Evolutionary conservation across 257 asterid species (phyloP), one percentile per base, ranked within the genome.

Genomic region (Ballota nigra): DNA sequence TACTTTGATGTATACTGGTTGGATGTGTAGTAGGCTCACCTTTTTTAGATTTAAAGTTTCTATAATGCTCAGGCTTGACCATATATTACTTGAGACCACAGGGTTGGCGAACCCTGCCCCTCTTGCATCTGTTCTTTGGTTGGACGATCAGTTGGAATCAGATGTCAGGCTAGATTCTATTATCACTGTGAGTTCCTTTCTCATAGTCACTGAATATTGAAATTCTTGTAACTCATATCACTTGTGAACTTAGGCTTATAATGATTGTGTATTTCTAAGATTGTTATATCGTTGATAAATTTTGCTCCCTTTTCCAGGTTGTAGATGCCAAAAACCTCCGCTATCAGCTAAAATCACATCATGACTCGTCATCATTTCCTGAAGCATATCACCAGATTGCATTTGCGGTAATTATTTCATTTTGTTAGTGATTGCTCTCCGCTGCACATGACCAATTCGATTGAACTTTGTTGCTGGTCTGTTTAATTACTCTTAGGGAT

Each of bases 61-160:
- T 77, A 49, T 45, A 45, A 8, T 80, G 74, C 63, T 78, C 75
- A 94, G 99, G 84, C 97, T 94, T 79, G 99, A 94, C 73, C 99
- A 94, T 78, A 94, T 94, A 85, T 83, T 94, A 72, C 85, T 94
- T 41, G 99, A 94, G 89, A 94, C 99, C 6, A 91, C 99, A 49
- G 99, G 97, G 58, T 77, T 94, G 81, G 99, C 97, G 33, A 94
- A 94, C 76, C 97, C 99, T 73, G 99, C 99, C 71, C 97, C 99
- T 68, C 91, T 94, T 66, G 97, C 97, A 76, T 94, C 99, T 28
- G 90, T 94, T 78, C 97, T 94, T 75, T 94, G 99, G 99, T 84
- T 94, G 87, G 99, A 94, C 83, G 97, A 94, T 82, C 97, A 91
- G 81, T 84, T 91, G 77, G 97, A 94, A 73, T 86, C 98, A 72